These are phyloP conservation scores for Brachypodium distachyon DNA, from an alignment of 202 grass and related monocot genomes.

Conservation along the genomic window DNA sequence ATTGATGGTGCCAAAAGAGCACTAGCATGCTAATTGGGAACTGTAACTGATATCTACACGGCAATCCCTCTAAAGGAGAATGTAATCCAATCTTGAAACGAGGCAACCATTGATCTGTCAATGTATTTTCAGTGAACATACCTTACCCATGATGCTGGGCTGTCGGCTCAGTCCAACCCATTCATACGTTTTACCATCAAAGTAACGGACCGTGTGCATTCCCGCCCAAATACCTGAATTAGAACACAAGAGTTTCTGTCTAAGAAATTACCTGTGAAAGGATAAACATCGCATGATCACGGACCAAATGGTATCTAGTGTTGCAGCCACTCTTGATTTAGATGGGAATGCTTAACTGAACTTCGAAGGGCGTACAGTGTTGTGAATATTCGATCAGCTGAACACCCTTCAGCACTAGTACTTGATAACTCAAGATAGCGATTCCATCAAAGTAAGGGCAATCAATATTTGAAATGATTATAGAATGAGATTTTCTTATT, in stretches of 20 bases:
- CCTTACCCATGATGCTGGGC: conserved; percentile 94
- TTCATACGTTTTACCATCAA: conserved; percentile 94
- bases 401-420: neutral
- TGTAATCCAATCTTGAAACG: neutral
- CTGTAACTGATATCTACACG: neutral
- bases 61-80: neutral
- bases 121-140: conserved; percentile 36
- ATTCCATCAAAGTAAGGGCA: neutral
- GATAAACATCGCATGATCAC: neutral
- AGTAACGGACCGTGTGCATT: conserved; percentile 92
- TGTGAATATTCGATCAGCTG: neutral
- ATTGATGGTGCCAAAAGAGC: neutral
- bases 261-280: neutral
- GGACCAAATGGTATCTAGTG: neutral
- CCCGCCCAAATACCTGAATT: conserved; percentile 97
- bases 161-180: conserved; percentile 98
- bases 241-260: conserved; percentile 6
- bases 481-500: neutral
- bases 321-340: neutral
- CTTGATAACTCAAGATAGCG: neutral
- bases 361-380: neutral
- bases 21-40: neutral
- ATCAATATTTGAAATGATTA: neutral
- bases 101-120: neutral
- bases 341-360: neutral